A percentile compares a stretch with the other conserved stretches of the same genome.
Evolutionary conservation across 1,284 basidiomycete genomes (phyloP).

Genomic region (Ganoderma lingzhi): DNA sequence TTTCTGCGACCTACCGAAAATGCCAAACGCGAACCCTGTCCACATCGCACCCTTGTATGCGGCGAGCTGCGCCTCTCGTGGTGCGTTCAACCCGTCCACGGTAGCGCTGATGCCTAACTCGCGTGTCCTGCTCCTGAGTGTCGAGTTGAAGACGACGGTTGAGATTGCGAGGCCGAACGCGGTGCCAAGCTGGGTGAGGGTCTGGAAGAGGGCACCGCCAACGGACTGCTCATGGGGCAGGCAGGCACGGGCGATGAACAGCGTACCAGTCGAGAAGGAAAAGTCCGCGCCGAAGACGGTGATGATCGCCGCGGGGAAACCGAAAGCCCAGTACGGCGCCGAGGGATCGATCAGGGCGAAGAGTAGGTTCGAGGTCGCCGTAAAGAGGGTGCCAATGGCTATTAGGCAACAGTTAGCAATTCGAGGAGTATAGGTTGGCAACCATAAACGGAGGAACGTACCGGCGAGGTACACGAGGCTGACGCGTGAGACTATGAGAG

Average conservation of each 20-base stretch:
- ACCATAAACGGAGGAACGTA: constrained; percentile 41
- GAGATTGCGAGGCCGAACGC: constrained; percentile 80
- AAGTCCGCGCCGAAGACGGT: constrained; percentile 84
- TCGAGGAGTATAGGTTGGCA: background rate
- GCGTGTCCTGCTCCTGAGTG: constrained; percentile 46
- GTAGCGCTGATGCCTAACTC: constrained; percentile 44
- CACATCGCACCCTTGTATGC: constrained; percentile 73
- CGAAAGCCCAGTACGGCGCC: constrained; percentile 80
- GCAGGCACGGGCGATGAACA: constrained; percentile 79
- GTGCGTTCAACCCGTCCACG: constrained; percentile 5
- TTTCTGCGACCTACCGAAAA: constrained; percentile 51
- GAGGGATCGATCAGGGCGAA: constrained; percentile 74
- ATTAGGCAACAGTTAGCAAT: background rate
- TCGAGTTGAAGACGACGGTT: constrained; percentile 74
- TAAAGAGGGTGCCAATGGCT: constrained; percentile 70
- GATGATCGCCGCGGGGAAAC: constrained; percentile 81
- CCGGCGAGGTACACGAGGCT: constrained; percentile 64
- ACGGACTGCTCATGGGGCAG: constrained; percentile 81
- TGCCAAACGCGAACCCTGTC: constrained; percentile 66
- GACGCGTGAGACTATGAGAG: constrained; percentile 64
- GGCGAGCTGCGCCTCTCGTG: constrained; percentile 47
- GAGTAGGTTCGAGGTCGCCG: constrained; percentile 72
- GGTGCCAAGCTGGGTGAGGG: constrained; percentile 80
- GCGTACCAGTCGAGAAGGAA: constrained; percentile 75
- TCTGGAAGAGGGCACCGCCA: constrained; percentile 80